Base-by-base conservation (phyloP, 495 filamentous ascomycete species). In the Delitschia confertaspora region DNA sequence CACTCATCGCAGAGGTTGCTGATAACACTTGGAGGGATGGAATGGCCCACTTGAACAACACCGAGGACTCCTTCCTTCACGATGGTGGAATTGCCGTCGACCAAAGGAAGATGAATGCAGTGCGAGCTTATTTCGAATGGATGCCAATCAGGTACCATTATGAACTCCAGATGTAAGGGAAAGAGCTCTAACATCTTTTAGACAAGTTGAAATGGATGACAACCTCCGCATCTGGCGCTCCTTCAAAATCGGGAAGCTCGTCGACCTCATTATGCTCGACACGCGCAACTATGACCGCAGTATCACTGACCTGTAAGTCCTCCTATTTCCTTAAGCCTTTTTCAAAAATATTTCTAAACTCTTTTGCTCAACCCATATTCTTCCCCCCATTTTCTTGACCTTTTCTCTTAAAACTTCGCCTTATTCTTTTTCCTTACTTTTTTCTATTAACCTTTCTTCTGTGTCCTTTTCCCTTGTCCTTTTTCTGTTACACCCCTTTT, bases 61-160 rank as follows among this genome's bases (percentile, higher is more conserved):
- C 73, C 18, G 75, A 79, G 47, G 64, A 71, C 2, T 76, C 75
- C 0, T 81, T 80, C 58, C 59, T 78, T 32, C 55, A 63, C 30
- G 71, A 75, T 35, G 77, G 76, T 1, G 72, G 74, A 14, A 67
- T 80, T 22, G 68, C 69, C 33, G 72, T 80, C 33, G 76, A 80
- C 37, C 76, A 80, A 57, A 68, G 78, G 23, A 79, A 78, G 60
- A 76, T 80, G 69, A 78, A 82, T 45, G 79, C 77, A 4, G 78
- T 82, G 16, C 65, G 79, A 25, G 77, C 79, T 0, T 83, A 83
- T 55, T 84, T 83, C 39, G 79, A 84, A 53, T 84, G 80, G 79
- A 79, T 70, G 68, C 68, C 57, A 6, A 57, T 60, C 20, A 41
- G 54, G 31, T 57, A 51, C 35, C 35, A 44, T 33, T 21, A 14